These are phyloP conservation scores for Colletotrichum chrysophilum DNA, from an alignment of 2,329 filamentous ascomycete species.

Conservation along the genomic window DNA sequence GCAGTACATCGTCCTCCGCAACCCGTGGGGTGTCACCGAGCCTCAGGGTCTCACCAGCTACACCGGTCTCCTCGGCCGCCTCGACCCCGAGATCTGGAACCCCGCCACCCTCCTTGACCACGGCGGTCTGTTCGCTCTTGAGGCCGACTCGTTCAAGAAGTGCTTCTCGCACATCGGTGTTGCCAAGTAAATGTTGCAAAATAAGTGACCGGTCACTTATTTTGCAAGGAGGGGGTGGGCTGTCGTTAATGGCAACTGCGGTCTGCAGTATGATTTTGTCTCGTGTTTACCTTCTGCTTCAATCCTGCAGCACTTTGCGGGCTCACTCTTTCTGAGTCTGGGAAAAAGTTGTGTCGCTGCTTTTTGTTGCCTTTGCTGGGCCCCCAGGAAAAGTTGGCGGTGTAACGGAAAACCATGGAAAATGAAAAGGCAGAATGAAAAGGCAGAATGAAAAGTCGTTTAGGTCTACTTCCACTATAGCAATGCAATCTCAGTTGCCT, in stretches of 20 bases:
- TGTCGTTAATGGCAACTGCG: background rate
- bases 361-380: background rate
- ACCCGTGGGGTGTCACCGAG: conserved; percentile 50
- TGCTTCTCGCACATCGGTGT: conserved; percentile 35
- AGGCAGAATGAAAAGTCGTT: conserved; percentile 1
- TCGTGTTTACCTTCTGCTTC: background rate
- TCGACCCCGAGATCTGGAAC: conserved; percentile 41
- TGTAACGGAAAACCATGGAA: conserved; percentile 6
- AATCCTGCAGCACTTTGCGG: background rate
- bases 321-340: background rate
- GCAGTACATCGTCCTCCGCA: conserved; percentile 47
- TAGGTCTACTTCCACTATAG: background rate
- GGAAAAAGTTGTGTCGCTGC: conserved; percentile 2
- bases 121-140: conserved; percentile 40
- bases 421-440: conserved; percentile 2
- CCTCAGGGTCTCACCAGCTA: conserved; percentile 43
- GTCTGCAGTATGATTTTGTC: background rate
- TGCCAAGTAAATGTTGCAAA: conserved; percentile 21
- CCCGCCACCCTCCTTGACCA: conserved; percentile 41
- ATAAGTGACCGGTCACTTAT: conserved; percentile 9
- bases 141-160: conserved; percentile 40
- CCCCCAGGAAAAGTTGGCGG: background rate
- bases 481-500: conserved; percentile 6
- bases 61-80: conserved; percentile 40
- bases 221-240: background rate